Conservation (phyloP, 2,329 filamentous ascomycete species). For the Hortaea werneckii region DNA sequence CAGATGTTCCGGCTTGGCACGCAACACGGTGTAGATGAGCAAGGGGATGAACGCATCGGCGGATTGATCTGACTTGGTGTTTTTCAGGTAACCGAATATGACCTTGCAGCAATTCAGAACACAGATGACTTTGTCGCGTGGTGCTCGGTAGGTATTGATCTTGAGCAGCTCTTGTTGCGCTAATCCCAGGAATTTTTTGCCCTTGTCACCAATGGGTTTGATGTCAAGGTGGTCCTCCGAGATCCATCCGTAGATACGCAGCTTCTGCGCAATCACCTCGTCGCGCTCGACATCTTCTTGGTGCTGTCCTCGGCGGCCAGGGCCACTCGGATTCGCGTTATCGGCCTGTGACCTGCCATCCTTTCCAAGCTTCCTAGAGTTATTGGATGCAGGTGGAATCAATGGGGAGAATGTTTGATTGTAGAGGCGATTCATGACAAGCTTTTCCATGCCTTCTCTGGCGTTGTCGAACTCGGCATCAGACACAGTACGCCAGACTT, state of each 20-base stretch:
- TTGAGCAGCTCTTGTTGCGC: constrained; percentile 93
- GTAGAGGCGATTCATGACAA: constrained; percentile 97
- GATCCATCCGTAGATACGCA: constrained; percentile 94
- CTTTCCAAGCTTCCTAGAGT: constrained; percentile 59
- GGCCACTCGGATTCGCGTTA: constrained; percentile 44
- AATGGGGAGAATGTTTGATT: constrained; percentile 92
- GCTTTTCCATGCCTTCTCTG: constrained; percentile 96
- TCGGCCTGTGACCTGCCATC: constrained; percentile 35
- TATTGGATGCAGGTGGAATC: constrained; percentile 68
- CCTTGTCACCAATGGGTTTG: constrained; percentile 70
- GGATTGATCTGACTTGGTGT: constrained; percentile 85
- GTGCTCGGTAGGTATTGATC: constrained; percentile 94
- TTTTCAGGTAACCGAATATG: constrained; percentile 88
- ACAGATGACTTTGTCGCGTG: constrained; percentile 95
- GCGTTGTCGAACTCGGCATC: constrained; percentile 98
- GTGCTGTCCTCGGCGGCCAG: constrained; percentile 85
- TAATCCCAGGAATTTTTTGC: constrained; percentile 74
- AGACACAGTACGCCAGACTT: constrained; percentile 91
- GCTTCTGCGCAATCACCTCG: constrained; percentile 91
- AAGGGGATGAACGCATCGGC: constrained; percentile 93
- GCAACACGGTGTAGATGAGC: constrained; percentile 89
- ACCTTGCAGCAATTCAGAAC: constrained; percentile 98
- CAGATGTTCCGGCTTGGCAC: constrained; percentile 87
- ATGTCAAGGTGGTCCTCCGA: constrained; percentile 91
- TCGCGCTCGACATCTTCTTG: constrained; percentile 97